These are phyloP conservation scores for Populus nigra DNA, from an alignment of 345 rosid species.

Conservation along the genomic window DNA sequence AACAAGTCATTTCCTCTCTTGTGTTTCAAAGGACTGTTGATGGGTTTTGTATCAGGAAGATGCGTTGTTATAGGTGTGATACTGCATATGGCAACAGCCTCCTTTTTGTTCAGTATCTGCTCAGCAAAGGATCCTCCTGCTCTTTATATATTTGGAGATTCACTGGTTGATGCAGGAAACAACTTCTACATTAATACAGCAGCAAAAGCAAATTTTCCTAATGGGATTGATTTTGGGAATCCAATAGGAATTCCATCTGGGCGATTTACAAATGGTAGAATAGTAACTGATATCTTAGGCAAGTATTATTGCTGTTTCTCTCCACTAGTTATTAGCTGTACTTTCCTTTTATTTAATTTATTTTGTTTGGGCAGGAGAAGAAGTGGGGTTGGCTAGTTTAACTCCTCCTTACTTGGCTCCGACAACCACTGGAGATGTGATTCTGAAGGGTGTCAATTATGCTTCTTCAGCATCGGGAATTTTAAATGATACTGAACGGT, in stretches of 20 bases:
- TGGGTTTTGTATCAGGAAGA: not conserved
- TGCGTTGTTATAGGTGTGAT: too few species aligned
- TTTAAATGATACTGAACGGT: conserved; percentile 58
- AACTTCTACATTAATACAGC: not conserved
- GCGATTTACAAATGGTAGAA: conserved; percentile 17
- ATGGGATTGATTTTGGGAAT: conserved; percentile 20
- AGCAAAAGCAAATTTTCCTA: conserved; percentile 1
- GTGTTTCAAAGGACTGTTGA: not conserved
- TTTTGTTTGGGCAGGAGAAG: not conserved
- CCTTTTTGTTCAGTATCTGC: not conserved
- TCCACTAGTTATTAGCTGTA: not conserved
- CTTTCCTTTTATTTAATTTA: not conserved
- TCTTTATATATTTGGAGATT: not conserved
- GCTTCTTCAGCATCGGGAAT: conserved; percentile 88
- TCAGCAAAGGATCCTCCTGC: not conserved
- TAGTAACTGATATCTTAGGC: conserved; percentile 17
- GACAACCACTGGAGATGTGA: conserved; percentile 43
- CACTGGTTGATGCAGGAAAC: conserved; percentile 9
- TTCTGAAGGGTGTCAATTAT: conserved; percentile 68
- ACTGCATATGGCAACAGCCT: too few species aligned
- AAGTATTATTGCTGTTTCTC: not conserved
- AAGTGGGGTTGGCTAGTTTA: conserved; percentile 21
- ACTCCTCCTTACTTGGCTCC: conserved; percentile 82
- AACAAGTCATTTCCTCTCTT: too few species aligned
- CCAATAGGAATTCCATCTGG: not conserved